A percentile compares a stretch with the other conserved stretches of the same genome.
These are phyloP conservation scores for Umbelopsis sp. DNA, from an alignment of 371 early-diverging fungal genomes.

Conservation along the genomic window DNA sequence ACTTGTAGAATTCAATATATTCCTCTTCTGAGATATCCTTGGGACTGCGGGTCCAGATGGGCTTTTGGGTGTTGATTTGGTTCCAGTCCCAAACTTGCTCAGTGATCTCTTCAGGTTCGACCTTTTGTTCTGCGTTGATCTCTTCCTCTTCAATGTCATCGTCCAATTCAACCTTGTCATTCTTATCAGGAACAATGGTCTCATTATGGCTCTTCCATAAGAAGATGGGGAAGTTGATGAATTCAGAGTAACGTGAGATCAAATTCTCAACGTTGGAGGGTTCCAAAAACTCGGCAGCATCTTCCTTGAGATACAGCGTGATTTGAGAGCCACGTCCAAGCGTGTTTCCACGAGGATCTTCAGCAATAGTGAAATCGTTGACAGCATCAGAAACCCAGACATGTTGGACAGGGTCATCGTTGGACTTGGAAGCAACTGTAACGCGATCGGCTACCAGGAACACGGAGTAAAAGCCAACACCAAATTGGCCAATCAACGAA, in stretches of 20 bases:
- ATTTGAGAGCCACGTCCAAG: conserved; percentile 89
- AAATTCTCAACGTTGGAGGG: conserved; percentile 64
- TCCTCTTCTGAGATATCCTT: conserved; percentile 78
- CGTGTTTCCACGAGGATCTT: conserved; percentile 87
- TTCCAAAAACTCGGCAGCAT: conserved; percentile 83
- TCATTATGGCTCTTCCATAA: conserved; percentile 66
- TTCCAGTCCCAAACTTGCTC: conserved; percentile 60
- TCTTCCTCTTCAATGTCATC: conserved; percentile 52
- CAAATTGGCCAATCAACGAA: conserved; percentile 96
- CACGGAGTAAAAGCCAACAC: conserved; percentile 97
- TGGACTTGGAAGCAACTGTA: conserved; percentile 89
- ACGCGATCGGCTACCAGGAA: conserved; percentile 96
- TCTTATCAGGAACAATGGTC: conserved; percentile 49
- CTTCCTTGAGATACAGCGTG: conserved; percentile 86
- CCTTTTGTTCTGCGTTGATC: conserved; percentile 55
- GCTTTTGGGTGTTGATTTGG: conserved; percentile 81
- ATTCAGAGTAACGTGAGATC: conserved; percentile 88
- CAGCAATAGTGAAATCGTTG: conserved; percentile 82
- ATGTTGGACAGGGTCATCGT: conserved; percentile 77
- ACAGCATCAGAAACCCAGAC: conserved; percentile 85
- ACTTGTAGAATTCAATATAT: conserved; percentile 85
- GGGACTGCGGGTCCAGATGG: conserved; percentile 91
- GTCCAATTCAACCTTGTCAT: conserved; percentile 35
- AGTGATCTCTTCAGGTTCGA: conserved; percentile 54
- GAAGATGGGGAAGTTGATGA: conserved; percentile 93